phyloP scores from a whole-genome alignment of 139 green algal genomes.

The Chlorella sorokiniana region DNA sequence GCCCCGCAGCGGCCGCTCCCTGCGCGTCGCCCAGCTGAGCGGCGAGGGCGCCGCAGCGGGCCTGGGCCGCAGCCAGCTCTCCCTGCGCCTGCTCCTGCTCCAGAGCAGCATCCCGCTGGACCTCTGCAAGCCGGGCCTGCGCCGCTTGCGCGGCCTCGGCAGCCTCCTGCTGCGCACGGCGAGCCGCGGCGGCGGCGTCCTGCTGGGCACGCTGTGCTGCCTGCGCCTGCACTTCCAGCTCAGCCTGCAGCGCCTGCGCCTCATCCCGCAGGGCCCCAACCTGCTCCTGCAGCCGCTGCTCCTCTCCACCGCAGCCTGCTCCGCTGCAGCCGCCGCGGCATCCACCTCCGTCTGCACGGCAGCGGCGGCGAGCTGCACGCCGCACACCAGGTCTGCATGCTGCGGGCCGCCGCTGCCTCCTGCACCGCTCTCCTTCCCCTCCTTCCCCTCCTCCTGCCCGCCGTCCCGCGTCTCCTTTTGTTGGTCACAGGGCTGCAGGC shows the following conservation, averaged over 20 bases:
- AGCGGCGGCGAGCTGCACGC: not conserved
- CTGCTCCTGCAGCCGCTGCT: conserved; percentile 24
- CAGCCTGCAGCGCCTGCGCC: conserved; percentile 19
- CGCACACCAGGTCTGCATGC: not conserved
- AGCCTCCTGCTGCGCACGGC: not conserved
- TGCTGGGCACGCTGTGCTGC: conserved; percentile 3
- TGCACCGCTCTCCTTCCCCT: not conserved
- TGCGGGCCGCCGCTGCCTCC: not conserved
- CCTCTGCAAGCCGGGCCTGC: not conserved
- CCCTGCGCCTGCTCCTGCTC: not conserved
- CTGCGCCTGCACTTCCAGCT: conserved; percentile 47
- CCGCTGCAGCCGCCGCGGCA: not conserved
- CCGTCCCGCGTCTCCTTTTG: not conserved
- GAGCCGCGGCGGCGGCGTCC: not conserved
- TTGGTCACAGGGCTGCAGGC: not conserved
- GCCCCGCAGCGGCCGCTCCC: not conserved
- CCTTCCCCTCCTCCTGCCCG: not conserved
- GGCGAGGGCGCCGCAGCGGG: not conserved
- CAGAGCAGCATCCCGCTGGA: not conserved
- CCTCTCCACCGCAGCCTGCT: not conserved
- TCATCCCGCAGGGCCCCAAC: conserved; percentile 42
- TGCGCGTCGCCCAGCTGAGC: not conserved
- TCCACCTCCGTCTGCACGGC: conserved; percentile 44
- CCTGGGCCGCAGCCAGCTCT: not conserved
- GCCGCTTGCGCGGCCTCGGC: not conserved